phyloP scores from a whole-genome alignment of 1,284 basidiomycete genomes.

The Heimioporus retisporus region DNA sequence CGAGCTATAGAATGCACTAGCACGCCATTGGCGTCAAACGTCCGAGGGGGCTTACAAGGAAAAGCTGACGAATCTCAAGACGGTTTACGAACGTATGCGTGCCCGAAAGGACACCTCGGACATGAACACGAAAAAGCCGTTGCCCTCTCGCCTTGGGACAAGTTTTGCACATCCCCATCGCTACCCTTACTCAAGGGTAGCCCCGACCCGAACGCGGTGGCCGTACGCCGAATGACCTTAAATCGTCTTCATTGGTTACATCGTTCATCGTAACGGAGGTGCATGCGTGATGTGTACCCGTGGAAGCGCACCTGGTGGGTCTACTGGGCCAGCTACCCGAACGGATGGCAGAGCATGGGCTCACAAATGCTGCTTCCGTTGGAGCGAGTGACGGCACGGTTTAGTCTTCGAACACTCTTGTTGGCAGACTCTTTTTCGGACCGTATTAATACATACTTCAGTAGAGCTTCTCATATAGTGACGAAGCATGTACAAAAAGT shows the following conservation, averaged over 20 bases:
- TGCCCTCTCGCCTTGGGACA: slow-evolving; percentile 51
- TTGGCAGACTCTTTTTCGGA: too few species aligned
- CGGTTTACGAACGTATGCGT: slow-evolving; percentile 48
- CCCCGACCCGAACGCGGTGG: slow-evolving; percentile 26
- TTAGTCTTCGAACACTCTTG: slow-evolving; percentile 31
- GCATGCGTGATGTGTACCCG: slow-evolving; percentile 57
- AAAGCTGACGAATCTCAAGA: slow-evolving; percentile 38
- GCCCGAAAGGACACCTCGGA: slow-evolving; percentile 4
- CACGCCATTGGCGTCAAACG: slow-evolving; percentile 35
- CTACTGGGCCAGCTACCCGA: slow-evolving; percentile 59
- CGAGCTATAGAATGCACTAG: slow-evolving; percentile 43
- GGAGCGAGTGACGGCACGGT: slow-evolving; percentile 66
- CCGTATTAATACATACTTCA: too few species aligned
- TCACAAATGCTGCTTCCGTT: slow-evolving; percentile 61
- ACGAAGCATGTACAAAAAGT: too few species aligned
- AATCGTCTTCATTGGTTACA: slow-evolving; percentile 45
- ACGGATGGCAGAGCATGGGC: slow-evolving; percentile 59
- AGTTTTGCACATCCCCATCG: slow-evolving; percentile 57
- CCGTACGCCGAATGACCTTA: slow-evolving; percentile 34
- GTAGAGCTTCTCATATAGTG: too few species aligned
- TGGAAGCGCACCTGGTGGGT: slow-evolving; percentile 53
- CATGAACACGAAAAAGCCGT: slow-evolving; percentile 14
- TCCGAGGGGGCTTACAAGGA: slow-evolving; percentile 35
- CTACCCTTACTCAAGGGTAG: slow-evolving; percentile 49
- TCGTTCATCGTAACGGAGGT: slow-evolving; percentile 58